Evolutionary conservation across 257 asterid genomes (phyloP).

Genomic region (Leonotis leonurus): DNA sequence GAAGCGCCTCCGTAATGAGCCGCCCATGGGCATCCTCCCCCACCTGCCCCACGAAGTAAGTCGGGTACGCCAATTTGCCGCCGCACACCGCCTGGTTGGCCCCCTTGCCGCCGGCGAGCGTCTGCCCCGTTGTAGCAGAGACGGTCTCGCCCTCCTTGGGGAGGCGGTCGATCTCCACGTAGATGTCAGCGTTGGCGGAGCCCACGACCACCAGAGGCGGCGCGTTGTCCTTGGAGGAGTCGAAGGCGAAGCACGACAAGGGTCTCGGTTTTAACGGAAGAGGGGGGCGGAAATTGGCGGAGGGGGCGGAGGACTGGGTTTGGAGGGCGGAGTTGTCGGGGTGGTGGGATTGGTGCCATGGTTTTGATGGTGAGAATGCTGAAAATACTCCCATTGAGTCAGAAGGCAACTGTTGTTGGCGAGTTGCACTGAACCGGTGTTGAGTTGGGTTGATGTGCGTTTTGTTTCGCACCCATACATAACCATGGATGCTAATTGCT

Average conservation of each 20-base stretch:
- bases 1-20: constrained; percentile 57
- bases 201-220: constrained; percentile 92
- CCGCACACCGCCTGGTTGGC: constrained; percentile 97
- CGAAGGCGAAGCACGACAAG: constrained; percentile 33
- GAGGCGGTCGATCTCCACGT: constrained; percentile 78
- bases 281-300: constrained; percentile 23
- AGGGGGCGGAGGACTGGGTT: constrained; percentile 11
- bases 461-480: too few relatives aligned
- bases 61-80: constrained; percentile 56
- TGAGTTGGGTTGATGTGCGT: too few relatives aligned
- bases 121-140: constrained; percentile 70
- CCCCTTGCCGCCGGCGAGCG: constrained; percentile 93
- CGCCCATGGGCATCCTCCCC: constrained; percentile 90
- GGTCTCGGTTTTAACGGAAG: constrained; percentile 32
- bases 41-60: constrained; percentile 76
- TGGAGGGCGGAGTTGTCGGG: constrained; percentile 12
- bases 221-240: constrained; percentile 17
- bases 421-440: too few relatives aligned
- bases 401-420: too few relatives aligned
- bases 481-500: too few relatives aligned
- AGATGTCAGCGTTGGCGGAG: constrained; percentile 92
- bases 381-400: constrained; percentile 34
- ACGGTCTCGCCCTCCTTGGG: constrained; percentile 85
- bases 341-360: constrained; percentile 23
- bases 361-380: constrained; percentile 35